Evolutionary conservation across 495 filamentous ascomycete species (phyloP).

Genomic region (Lasiosphaeria hispida): DNA sequence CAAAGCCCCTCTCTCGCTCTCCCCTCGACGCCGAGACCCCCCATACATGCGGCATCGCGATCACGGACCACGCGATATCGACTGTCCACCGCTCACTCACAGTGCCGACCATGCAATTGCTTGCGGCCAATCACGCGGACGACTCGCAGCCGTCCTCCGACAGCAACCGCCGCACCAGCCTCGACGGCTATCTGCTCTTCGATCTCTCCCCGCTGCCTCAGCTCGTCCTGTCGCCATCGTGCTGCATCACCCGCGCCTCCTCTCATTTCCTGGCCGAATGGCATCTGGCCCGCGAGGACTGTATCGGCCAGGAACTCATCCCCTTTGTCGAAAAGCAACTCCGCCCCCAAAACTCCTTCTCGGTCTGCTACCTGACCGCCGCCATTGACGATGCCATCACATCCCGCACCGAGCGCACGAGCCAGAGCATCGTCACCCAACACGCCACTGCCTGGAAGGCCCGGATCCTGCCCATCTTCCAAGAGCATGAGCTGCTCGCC

Average conservation of each 20-base stretch:
- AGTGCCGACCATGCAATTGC: neutral
- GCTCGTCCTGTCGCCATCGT: slow-evolving; percentile 47
- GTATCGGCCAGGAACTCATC: slow-evolving; percentile 45
- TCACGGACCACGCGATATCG: neutral
- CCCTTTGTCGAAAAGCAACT: slow-evolving; percentile 35
- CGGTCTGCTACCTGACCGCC: slow-evolving; percentile 38
- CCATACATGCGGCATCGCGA: too few species aligned
- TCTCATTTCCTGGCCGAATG: slow-evolving; percentile 46
- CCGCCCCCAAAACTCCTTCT: slow-evolving; percentile 32
- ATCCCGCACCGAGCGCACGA: slow-evolving; percentile 32
- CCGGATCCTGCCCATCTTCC: slow-evolving; percentile 53
- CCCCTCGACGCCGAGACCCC: neutral
- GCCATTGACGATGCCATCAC: slow-evolving; percentile 47
- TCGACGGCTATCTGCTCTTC: slow-evolving; percentile 34
- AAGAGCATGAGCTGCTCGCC: slow-evolving; percentile 45
- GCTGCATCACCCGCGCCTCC: slow-evolving; percentile 49
- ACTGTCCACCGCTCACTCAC: neutral
- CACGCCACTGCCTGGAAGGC: slow-evolving; percentile 34
- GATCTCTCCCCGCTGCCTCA: slow-evolving; percentile 51
- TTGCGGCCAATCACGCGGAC: neutral
- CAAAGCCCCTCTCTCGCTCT: too few species aligned
- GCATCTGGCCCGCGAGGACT: slow-evolving; percentile 35
- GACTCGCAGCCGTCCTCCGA: neutral
- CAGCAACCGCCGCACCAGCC: neutral
- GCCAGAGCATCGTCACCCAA: slow-evolving; percentile 21